Percentiles rank a stretch among this genome's conserved stretches.
phyloP scores from a whole-genome alignment of 164 flowering plant species.

The Magnolia officinalis region DNA sequence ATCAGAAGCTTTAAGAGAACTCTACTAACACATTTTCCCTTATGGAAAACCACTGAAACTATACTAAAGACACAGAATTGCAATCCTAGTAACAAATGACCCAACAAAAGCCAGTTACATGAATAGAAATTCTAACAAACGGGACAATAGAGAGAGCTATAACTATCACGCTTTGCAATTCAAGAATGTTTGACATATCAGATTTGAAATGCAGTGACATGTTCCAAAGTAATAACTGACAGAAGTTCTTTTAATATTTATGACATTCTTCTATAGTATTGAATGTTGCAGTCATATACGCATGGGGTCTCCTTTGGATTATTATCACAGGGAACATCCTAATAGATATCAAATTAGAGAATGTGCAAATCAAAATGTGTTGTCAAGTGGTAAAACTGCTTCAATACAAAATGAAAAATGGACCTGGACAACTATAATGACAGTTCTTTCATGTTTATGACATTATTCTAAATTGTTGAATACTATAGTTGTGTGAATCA shows the following conservation, averaged over 20 bases:
- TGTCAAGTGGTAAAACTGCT: no score
- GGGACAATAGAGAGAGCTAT: neutral
- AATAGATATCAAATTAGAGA: no score
- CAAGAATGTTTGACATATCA: neutral
- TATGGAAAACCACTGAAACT: neutral
- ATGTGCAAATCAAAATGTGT: no score
- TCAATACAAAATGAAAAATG: no score
- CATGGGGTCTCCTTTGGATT: no score
- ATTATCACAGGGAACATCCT: no score
- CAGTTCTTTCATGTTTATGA: no score
- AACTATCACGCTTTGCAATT: neutral
- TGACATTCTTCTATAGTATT: neutral
- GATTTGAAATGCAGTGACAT: no score
- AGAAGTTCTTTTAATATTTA: neutral
- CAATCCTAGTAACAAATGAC: neutral
- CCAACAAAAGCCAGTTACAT: neutral
- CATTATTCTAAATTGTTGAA: no score
- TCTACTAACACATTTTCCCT: neutral
- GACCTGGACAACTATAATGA: no score
- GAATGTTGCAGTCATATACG: neutral
- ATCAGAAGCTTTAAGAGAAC: neutral
- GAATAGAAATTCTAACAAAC: neutral
- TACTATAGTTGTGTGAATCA: no score
- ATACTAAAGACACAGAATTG: neutral
- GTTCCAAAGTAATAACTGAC: neutral